Evolutionary conservation across 345 rosid genomes (phyloP).

Genomic region (Lepidium sativum): DNA sequence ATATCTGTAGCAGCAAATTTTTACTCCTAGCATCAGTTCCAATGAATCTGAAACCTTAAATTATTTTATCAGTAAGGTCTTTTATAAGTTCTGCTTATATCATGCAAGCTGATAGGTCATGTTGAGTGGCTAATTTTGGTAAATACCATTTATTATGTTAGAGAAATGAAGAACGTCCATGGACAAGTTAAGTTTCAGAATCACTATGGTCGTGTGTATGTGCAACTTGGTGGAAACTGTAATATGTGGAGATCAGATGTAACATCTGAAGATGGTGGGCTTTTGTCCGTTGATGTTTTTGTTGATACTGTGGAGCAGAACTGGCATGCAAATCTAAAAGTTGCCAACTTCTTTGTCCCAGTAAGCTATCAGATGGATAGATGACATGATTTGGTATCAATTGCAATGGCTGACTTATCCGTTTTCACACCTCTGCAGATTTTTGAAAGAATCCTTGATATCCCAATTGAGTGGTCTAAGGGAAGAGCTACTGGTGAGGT

Average conservation of each 20-base stretch:
- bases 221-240: slow-evolving; percentile 83
- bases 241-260: slow-evolving; percentile 78
- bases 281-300: slow-evolving; percentile 84
- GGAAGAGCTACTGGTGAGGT: slow-evolving; percentile 99
- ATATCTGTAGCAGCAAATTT: not conserved
- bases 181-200: slow-evolving; percentile 90
- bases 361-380: slow-evolving; percentile 35
- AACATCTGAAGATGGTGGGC: slow-evolving; percentile 82
- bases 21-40: not conserved
- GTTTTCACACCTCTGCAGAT: slow-evolving; percentile 43
- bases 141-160: slow-evolving; percentile 28
- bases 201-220: slow-evolving; percentile 68
- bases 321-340: slow-evolving; percentile 88
- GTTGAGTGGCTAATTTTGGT: slow-evolving; percentile 17
- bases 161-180: slow-evolving; percentile 77
- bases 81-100: not conserved
- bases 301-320: slow-evolving; percentile 74
- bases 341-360: slow-evolving; percentile 84
- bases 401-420: slow-evolving; percentile 11
- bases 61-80: not conserved
- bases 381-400: not conserved
- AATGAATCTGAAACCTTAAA: not conserved
- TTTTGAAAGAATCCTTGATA: slow-evolving; percentile 86
- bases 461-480: slow-evolving; percentile 77
- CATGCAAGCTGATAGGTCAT: not conserved